These are phyloP conservation scores for Tulasnella sp. DNA, from an alignment of 768 basidiomycete species.

Conservation along the genomic window DNA sequence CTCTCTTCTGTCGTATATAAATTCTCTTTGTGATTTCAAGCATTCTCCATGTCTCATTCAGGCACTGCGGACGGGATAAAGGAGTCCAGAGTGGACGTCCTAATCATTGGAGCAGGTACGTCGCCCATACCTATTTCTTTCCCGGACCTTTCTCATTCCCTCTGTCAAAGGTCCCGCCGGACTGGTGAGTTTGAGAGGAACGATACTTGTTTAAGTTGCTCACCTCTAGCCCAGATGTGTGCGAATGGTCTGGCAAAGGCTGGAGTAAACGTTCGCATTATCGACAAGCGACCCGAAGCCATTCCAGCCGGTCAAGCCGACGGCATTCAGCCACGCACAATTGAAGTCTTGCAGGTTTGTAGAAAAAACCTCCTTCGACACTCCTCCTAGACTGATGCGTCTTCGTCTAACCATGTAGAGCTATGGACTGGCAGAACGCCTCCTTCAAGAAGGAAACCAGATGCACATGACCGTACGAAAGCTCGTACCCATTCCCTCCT, in stretches of 20 bases:
- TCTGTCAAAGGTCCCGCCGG: conserved; percentile 20
- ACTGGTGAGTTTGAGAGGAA: not conserved
- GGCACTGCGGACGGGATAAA: not conserved
- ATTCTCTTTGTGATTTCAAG: not conserved
- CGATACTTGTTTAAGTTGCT: not conserved
- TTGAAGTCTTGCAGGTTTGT: conserved; percentile 51
- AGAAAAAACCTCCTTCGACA: not conserved
- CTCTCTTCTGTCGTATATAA: not conserved
- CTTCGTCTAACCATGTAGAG: conserved; percentile 44
- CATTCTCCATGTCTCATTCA: not conserved
- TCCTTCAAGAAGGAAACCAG: conserved; percentile 61
- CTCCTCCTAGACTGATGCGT: not conserved
- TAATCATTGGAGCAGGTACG: conserved; percentile 28
- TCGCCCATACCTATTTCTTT: conserved; percentile 23
- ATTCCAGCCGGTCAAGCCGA: conserved; percentile 53
- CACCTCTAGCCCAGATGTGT: conserved; percentile 53
- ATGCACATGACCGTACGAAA: conserved; percentile 61
- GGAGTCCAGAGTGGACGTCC: conserved; percentile 28
- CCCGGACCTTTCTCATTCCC: not conserved
- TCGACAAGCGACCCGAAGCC: conserved; percentile 49
- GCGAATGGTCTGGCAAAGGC: conserved; percentile 56
- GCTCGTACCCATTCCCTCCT: not conserved
- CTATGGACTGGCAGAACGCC: conserved; percentile 65
- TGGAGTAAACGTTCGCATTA: conserved; percentile 55
- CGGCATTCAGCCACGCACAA: conserved; percentile 53